A percentile compares a stretch with the other conserved stretches of the same genome.
Evolutionary conservation across 164 flowering plant species (phyloP).

Genomic region (Piper longum): DNA sequence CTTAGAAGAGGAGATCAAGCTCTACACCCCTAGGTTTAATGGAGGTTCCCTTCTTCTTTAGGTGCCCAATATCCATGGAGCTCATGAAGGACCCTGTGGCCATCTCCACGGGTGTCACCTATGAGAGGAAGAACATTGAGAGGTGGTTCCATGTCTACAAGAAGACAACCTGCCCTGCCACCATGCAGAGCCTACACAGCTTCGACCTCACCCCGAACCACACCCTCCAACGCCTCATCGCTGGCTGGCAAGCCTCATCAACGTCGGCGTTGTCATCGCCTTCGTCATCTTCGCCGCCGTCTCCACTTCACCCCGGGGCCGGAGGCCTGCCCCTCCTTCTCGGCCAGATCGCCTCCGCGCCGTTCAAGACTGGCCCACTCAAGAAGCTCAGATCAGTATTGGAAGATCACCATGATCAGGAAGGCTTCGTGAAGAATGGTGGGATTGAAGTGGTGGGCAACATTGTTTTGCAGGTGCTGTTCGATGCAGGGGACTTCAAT

Average conservation of each 20-base stretch:
- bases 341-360: constrained; percentile 25
- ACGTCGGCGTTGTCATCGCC: neutral
- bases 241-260: constrained; percentile 20
- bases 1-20: constrained; percentile 4
- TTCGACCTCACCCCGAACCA: constrained; percentile 46
- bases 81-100: constrained; percentile 62
- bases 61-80: constrained; percentile 74
- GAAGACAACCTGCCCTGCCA: constrained; percentile 59
- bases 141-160: constrained; percentile 48
- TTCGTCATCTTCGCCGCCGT: constrained; percentile 6
- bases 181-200: constrained; percentile 34
- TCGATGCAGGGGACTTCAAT: constrained; percentile 29
- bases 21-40: constrained; percentile 5
- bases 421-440: constrained; percentile 23
- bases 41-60: constrained; percentile 40
- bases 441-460: constrained; percentile 32
- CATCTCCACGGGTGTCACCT: constrained; percentile 56
- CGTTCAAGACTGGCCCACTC: constrained; percentile 39
- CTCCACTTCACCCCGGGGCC: constrained; percentile 8
- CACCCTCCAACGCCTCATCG: constrained; percentile 55
- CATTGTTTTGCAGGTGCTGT: constrained; percentile 20
- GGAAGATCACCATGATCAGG: constrained; percentile 15
- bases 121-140: constrained; percentile 46
- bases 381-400: constrained; percentile 30
- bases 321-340: constrained; percentile 28